Conservation (phyloP, 495 filamentous ascomycete species). For the Hypoxylon trugodes region DNA sequence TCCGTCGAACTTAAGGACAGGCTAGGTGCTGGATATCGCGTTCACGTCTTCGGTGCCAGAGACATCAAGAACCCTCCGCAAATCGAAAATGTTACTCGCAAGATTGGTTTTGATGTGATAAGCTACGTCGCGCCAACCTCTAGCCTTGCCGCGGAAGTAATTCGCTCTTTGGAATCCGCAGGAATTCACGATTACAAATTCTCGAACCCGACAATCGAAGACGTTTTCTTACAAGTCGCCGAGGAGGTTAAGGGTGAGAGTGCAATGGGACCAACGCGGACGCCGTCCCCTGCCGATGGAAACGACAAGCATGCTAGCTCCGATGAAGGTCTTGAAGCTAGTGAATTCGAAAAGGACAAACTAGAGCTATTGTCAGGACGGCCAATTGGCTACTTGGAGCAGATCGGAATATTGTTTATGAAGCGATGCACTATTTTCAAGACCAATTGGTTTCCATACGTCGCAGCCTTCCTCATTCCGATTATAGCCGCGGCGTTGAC, state of each 20-base stretch:
- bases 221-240: constrained; percentile 85
- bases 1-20: constrained; percentile 77
- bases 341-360: constrained; percentile 40
- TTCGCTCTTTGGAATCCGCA: constrained; percentile 68
- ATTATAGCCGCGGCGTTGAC: constrained; percentile 78
- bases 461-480: constrained; percentile 75
- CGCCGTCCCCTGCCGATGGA: constrained; percentile 16
- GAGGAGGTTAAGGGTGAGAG: constrained; percentile 65
- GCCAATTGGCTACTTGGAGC: constrained; percentile 67
- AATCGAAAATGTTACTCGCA: constrained; percentile 63
- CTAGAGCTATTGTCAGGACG: constrained; percentile 73
- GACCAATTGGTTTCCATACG: constrained; percentile 76
- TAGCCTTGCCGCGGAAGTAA: constrained; percentile 67
- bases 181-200: constrained; percentile 76
- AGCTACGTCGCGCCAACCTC: constrained; percentile 74
- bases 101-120: constrained; percentile 70
- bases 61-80: constrained; percentile 55
- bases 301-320: constrained; percentile 41
- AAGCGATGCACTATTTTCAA: constrained; percentile 81
- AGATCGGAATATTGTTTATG: constrained; percentile 75
- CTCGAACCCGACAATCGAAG: constrained; percentile 84
- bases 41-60: constrained; percentile 69
- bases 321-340: constrained; percentile 23
- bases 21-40: constrained; percentile 78
- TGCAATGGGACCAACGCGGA: constrained; percentile 26